Evolutionary conservation across 768 basidiomycete genomes (phyloP).

Genomic region (Leccinum uliginosum): DNA sequence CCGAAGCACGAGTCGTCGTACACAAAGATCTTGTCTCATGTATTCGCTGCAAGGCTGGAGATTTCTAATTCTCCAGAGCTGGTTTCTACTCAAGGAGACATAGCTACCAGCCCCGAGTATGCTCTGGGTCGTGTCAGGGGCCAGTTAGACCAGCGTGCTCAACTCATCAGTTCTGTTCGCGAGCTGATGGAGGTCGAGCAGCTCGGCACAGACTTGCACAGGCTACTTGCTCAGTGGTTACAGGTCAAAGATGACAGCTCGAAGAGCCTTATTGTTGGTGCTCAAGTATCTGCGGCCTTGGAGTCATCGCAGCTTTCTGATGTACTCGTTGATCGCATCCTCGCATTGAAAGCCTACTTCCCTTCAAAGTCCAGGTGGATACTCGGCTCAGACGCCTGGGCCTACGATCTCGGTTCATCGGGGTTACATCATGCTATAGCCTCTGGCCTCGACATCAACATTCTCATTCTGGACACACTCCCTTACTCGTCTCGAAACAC

Average conservation of each 20-base stretch:
- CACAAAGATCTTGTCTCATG: constrained; percentile 78
- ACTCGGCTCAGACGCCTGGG: constrained; percentile 51
- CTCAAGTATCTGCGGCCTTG: constrained; percentile 51
- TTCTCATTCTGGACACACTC: constrained; percentile 89
- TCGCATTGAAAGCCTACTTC: constrained; percentile 62
- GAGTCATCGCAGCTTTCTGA: constrained; percentile 37
- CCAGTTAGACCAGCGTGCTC: constrained; percentile 68
- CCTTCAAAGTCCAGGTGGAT: constrained; percentile 42
- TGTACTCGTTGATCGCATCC: constrained; percentile 50
- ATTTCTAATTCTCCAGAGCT: constrained; percentile 81
- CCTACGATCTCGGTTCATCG: constrained; percentile 92
- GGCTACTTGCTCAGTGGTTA: constrained; percentile 76
- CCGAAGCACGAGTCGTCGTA: constrained; percentile 91
- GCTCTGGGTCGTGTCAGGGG: constrained; percentile 90
- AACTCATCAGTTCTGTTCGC: constrained; percentile 61
- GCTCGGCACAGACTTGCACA: constrained; percentile 56
- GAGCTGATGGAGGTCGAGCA: constrained; percentile 54
- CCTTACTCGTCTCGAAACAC: constrained; percentile 80
- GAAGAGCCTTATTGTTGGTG: constrained; percentile 57
- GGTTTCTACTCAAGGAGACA: constrained; percentile 61
- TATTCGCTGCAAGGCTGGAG: constrained; percentile 77
- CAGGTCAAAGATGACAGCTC: constrained; percentile 64
- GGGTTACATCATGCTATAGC: constrained; percentile 94
- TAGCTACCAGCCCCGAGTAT: constrained; percentile 90
- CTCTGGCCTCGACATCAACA: constrained; percentile 87